These are phyloP conservation scores for Malassezia japonica DNA, from an alignment of 1,284 basidiomycete genomes.

Conservation along the genomic window DNA sequence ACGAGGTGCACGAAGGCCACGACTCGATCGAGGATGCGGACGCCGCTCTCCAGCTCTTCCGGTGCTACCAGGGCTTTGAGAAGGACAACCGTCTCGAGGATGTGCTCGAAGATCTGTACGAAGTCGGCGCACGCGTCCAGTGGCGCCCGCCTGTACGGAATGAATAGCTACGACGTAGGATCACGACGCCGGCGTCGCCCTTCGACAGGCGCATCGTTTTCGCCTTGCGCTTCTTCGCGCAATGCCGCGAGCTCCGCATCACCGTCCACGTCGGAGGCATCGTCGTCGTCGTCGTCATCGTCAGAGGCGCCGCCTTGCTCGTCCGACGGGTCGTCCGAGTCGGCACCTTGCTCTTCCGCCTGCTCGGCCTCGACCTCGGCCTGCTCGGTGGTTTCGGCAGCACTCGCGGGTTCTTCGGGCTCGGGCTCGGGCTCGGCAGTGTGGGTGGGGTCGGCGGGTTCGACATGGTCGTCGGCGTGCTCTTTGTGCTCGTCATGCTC, in stretches of 20 bases:
- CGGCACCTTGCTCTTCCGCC: background rate
- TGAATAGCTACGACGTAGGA: background rate
- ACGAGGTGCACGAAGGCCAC: conserved; percentile 54
- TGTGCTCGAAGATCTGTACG: conserved; percentile 65
- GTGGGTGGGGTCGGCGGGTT: no score
- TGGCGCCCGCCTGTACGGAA: conserved; percentile 19
- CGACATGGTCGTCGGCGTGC: conserved; percentile 13
- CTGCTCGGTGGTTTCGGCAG: no score
- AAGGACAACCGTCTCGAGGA: conserved; percentile 69
- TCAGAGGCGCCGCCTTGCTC: background rate
- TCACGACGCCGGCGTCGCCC: conserved; percentile 4
- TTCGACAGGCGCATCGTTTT: conserved; percentile 12
- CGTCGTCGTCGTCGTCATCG: conserved; percentile 22
- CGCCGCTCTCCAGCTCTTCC: conserved; percentile 76
- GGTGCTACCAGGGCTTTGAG: conserved; percentile 70
- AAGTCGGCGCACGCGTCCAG: conserved; percentile 50
- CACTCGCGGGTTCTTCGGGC: no score
- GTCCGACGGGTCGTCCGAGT: background rate
- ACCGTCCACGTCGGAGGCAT: conserved; percentile 21
- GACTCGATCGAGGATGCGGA: conserved; percentile 88
- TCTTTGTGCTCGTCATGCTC: conserved; percentile 8
- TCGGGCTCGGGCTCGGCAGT: no score
- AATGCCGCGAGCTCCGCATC: conserved; percentile 36
- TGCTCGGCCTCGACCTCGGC: background rate
- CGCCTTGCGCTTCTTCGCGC: conserved; percentile 24